These are phyloP conservation scores for Wallacemonas collosoma DNA, from an alignment of 208 protist genomes.

Conservation along the genomic window DNA sequence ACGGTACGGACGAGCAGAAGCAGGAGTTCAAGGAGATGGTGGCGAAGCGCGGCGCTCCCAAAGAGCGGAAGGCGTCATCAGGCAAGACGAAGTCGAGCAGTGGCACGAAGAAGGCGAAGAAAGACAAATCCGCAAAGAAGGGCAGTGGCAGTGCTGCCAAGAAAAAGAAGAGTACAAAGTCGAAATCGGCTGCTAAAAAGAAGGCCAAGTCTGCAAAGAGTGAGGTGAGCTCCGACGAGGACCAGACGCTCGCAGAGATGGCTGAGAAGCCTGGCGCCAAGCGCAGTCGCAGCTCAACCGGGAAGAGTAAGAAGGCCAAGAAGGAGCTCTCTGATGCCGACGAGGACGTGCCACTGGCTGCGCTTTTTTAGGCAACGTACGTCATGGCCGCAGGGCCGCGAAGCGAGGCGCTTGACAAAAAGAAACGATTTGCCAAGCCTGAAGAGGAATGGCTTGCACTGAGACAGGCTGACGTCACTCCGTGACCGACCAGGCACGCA, in stretches of 20 bases:
- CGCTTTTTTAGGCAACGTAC: conserved; percentile 26
- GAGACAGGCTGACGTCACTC: too few species aligned
- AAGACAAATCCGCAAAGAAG: conserved; percentile 29
- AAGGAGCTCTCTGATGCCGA: conserved; percentile 52
- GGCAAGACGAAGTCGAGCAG: conserved; percentile 35
- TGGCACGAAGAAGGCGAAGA: conserved; percentile 37
- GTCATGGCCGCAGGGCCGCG: neutral
- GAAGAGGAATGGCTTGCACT: conserved; percentile 3
- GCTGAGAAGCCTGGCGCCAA: conserved; percentile 28
- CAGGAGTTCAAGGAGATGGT: conserved; percentile 85
- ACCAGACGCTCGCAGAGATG: conserved; percentile 25
- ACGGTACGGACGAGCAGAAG: conserved; percentile 89
- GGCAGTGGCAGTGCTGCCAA: conserved; percentile 33
- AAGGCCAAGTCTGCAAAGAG: conserved; percentile 45
- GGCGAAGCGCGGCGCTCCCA: conserved; percentile 55
- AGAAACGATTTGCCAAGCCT: neutral
- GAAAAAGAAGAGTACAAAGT: conserved; percentile 57
- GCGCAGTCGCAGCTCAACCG: conserved; percentile 21
- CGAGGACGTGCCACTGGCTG: conserved; percentile 68
- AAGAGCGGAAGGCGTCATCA: conserved; percentile 23
- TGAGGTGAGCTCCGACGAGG: conserved; percentile 33
- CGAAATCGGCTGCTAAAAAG: conserved; percentile 37
- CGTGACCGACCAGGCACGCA: too few species aligned
- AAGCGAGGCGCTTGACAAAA: conserved; percentile 2
- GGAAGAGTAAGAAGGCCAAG: conserved; percentile 21